Conservation (phyloP, 371 early-diverging fungal genomes). For the Mucor piriformis region DNA sequence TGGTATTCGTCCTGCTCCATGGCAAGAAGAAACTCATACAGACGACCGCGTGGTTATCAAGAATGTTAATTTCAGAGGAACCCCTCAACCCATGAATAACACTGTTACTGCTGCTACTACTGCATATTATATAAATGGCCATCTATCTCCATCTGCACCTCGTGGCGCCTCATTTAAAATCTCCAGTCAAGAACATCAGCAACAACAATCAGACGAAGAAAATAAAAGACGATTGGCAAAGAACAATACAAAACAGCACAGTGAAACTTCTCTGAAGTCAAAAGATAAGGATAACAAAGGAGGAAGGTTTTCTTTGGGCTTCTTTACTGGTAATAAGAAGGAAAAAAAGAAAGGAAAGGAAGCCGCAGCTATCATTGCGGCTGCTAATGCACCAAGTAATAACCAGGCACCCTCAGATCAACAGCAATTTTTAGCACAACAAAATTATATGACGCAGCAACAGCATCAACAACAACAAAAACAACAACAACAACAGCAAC, state of each 20-base stretch:
- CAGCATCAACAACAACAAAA: constrained; percentile 5
- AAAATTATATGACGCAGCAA: constrained; percentile 1
- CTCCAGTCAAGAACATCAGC: constrained; percentile 5
- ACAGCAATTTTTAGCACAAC: neutral
- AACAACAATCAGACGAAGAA: neutral
- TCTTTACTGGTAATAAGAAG: constrained; percentile 26
- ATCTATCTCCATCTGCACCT: constrained; percentile 2
- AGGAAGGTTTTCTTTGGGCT: constrained; percentile 27
- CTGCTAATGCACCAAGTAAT: neutral
- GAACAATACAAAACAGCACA: neutral
- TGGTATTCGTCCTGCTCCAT: constrained; percentile 32
- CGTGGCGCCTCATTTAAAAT: constrained; percentile 13
- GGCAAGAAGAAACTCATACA: constrained; percentile 16
- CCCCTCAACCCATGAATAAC: no score
- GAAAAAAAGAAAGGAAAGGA: constrained; percentile 32
- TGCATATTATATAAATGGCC: constrained; percentile 1
- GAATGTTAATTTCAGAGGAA: neutral
- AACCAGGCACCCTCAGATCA: neutral
- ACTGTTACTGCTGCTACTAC: neutral
- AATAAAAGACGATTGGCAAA: constrained; percentile 13
- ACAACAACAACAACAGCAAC: neutral
- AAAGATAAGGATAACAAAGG: constrained; percentile 10
- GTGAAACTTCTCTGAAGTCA: constrained; percentile 10
- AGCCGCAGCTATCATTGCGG: constrained; percentile 1
- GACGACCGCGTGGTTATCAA: constrained; percentile 4